phyloP scores from a whole-genome alignment of 169 alveolate species.

The Eimeria necatrix region DNA sequence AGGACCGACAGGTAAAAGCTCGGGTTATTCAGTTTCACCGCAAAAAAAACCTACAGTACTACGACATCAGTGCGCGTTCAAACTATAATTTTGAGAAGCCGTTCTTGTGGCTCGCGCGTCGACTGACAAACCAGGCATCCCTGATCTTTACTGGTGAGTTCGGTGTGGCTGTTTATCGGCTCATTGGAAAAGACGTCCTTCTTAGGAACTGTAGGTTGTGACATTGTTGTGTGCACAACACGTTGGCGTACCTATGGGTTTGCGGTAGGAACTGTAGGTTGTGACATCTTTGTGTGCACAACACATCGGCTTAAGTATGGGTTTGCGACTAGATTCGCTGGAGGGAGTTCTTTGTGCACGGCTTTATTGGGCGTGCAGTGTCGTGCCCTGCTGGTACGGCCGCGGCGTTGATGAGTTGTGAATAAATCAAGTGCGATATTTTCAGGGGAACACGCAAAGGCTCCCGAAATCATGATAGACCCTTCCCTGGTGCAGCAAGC shows the following conservation, averaged over 20 bases:
- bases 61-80: slow-evolving; percentile 98
- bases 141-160: slow-evolving; percentile 32
- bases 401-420: too few relatives aligned
- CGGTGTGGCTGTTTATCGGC: too few relatives aligned
- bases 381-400: too few relatives aligned
- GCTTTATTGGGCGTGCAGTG: too few relatives aligned
- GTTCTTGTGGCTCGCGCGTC: slow-evolving; percentile 98
- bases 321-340: too few relatives aligned
- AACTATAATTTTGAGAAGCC: slow-evolving; percentile 99
- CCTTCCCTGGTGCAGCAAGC: slow-evolving; percentile 92
- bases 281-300: too few relatives aligned
- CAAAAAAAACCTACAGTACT: slow-evolving; percentile 98
- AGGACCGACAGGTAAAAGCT: slow-evolving; percentile 99
- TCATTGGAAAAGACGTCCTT: neutral
- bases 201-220: too few relatives aligned
- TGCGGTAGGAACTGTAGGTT: too few relatives aligned
- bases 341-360: too few relatives aligned
- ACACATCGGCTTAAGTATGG: too few relatives aligned
- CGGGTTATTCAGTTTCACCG: slow-evolving; percentile 99
- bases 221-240: too few relatives aligned
- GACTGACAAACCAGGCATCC: slow-evolving; percentile 89
- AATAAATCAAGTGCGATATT: neutral
- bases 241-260: too few relatives aligned
- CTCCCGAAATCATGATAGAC: slow-evolving; percentile 94
- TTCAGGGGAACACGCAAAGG: slow-evolving; percentile 95